Base-by-base conservation (phyloP, 352 stramenopile genomes). In the Blastocystis sp. region DNA sequence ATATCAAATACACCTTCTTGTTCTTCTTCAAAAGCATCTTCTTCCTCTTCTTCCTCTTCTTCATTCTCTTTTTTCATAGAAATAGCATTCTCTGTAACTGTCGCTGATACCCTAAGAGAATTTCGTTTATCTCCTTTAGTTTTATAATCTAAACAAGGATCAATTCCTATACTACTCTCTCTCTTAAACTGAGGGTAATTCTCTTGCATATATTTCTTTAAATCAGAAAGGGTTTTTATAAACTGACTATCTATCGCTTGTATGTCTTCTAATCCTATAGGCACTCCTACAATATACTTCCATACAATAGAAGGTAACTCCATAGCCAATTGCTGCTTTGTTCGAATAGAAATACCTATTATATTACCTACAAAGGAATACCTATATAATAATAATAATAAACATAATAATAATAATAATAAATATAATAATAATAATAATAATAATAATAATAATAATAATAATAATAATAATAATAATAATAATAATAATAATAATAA, bases 311-410 rank as follows among this genome's bases (percentile, higher is more conserved):
- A 58, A 4, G 81, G 77, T 28, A 93, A 55, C 27, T 83, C 77
- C 23, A 92, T 68, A 0, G 79, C 69, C n/a, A 92, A 68, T 34
- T 83, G 86, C 36, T 86, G 71, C 33, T 86, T 82, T 47, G 77
- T 85, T 1, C 82, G 79, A 27, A 90, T 74, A 2, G 69, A 72
- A 13, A 79, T 73, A 0, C 82, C 83, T 69, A 93, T 84, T 2
- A 93, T 67, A 57, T 89, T 89, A 4, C 83, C 83, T 6, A 93
- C 67, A 45, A 93, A 92, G 42, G 84, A 75, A 30, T 85, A 82
- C 76, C 90, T 86, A 19, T 65, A 44, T 18, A 73, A 45, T 9
- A 73, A 54, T 7, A n/a, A n/a, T n/a, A n/a, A n/a, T n/a, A n/a
- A n/a, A n/a, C n/a, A n/a, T n/a, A n/a, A n/a, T n/a, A n/a, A n/a